These are phyloP conservation scores for Scedosporium minutisporum DNA, from an alignment of 2,329 filamentous ascomycete species.

Conservation along the genomic window DNA sequence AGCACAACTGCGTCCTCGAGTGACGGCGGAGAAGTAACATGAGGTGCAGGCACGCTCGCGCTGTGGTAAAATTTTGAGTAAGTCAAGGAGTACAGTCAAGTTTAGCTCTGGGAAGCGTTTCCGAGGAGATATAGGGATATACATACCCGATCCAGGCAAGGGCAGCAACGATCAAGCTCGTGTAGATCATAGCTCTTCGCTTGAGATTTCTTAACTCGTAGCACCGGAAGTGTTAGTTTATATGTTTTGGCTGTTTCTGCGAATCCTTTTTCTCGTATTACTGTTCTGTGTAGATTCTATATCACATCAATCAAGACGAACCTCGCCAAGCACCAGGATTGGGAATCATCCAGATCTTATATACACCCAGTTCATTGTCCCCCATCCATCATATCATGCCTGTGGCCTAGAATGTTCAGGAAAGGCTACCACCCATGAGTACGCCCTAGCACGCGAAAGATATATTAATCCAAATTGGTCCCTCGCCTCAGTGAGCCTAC, in stretches of 20 bases:
- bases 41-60: background rate
- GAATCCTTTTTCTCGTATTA: no score
- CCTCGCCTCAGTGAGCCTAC: background rate
- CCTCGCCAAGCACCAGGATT: background rate
- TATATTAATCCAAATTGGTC: background rate
- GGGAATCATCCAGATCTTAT: no score
- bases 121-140: background rate
- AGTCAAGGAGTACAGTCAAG: background rate
- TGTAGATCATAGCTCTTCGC: background rate
- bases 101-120: background rate
- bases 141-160: background rate
- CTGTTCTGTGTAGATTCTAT: no score
- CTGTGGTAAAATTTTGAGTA: background rate
- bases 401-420: conserved; percentile 1
- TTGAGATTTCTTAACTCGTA: background rate
- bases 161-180: background rate
- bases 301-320: no score
- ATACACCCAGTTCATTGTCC: no score
- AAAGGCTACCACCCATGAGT: background rate
- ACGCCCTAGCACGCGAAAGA: background rate
- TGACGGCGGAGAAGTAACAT: background rate
- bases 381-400: background rate
- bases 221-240: background rate
- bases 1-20: background rate
- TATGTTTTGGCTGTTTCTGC: no score